Evolutionary conservation across 2,329 filamentous ascomycete species (phyloP).

Genomic region (Cercospora canescens): DNA sequence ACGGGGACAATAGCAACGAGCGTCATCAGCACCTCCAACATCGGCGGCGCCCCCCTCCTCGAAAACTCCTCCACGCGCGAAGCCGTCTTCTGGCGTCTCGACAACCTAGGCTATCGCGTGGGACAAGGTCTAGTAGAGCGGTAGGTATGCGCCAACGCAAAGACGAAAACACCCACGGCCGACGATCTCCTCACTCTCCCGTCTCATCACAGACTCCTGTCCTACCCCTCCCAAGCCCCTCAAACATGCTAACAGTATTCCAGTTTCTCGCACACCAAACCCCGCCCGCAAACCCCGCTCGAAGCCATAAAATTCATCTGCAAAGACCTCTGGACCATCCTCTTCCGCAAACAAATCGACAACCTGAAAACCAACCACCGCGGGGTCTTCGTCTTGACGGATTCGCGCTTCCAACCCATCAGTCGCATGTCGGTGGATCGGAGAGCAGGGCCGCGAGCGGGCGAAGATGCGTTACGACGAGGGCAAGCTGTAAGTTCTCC

Average conservation of each 20-base stretch:
- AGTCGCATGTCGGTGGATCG: constrained; percentile 80
- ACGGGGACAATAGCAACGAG: constrained; percentile 8
- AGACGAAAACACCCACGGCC: background rate
- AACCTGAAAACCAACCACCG: constrained; percentile 98
- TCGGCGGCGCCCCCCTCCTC: constrained; percentile 18
- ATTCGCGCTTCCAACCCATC: constrained; percentile 87
- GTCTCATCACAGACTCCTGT: background rate
- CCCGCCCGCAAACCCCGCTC: constrained; percentile 86
- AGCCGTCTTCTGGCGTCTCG: constrained; percentile 80
- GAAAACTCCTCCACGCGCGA: constrained; percentile 78
- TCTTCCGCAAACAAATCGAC: constrained; percentile 96
- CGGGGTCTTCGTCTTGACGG: constrained; percentile 93
- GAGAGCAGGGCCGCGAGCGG: constrained; percentile 32
- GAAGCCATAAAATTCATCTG: constrained; percentile 98
- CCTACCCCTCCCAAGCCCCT: background rate
- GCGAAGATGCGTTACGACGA: constrained; percentile 57
- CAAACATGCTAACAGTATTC: background rate
- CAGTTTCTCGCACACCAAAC: constrained; percentile 47
- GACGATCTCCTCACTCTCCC: background rate
- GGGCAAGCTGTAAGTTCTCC: constrained; percentile 74
- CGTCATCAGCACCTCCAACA: constrained; percentile 5
- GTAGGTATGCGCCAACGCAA: too few relatives aligned
- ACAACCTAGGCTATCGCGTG: constrained; percentile 84
- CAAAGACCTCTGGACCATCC: constrained; percentile 94
- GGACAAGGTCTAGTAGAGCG: constrained; percentile 89